A percentile compares a stretch with the other conserved stretches of the same genome.
Conservation (phyloP, 140 eudicot species). For the Cichorium intybus region DNA sequence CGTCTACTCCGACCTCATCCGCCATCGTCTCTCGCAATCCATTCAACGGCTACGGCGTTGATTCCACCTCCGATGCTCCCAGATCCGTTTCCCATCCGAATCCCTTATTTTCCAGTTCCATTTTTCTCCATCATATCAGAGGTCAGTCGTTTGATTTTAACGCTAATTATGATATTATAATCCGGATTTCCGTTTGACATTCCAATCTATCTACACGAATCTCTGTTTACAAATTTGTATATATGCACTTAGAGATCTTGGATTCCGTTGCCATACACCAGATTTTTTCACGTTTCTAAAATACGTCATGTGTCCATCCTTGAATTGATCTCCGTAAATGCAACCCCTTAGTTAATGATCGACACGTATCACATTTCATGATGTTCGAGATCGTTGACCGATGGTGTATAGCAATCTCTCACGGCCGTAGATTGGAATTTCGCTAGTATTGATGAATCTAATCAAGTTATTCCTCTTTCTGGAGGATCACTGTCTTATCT, state of each 20-base stretch:
- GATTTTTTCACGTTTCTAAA: neutral
- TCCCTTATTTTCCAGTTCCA: slow-evolving; percentile 19
- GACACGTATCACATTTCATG: neutral
- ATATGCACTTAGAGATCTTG: slow-evolving; percentile 1
- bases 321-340: neutral
- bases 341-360: neutral
- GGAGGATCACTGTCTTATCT: neutral
- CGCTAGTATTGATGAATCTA: slow-evolving; percentile 2
- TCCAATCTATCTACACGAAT: neutral
- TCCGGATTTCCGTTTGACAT: slow-evolving; percentile 7
- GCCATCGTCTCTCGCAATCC: slow-evolving; percentile 32
- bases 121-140: slow-evolving; percentile 42
- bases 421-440: neutral
- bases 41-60: slow-evolving; percentile 22
- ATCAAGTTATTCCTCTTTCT: neutral
- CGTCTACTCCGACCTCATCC: slow-evolving; percentile 33
- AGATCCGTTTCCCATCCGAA: slow-evolving; percentile 29
- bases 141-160: slow-evolving; percentile 29
- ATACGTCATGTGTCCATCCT: neutral
- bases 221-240: slow-evolving; percentile 1
- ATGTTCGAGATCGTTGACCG: neutral
- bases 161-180: neutral
- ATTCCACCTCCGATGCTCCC: slow-evolving; percentile 28
- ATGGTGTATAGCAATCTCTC: neutral
- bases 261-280: neutral